These are phyloP conservation scores for Rubia occidens DNA, from an alignment of 305 asterid genomes.

Conservation along the genomic window DNA sequence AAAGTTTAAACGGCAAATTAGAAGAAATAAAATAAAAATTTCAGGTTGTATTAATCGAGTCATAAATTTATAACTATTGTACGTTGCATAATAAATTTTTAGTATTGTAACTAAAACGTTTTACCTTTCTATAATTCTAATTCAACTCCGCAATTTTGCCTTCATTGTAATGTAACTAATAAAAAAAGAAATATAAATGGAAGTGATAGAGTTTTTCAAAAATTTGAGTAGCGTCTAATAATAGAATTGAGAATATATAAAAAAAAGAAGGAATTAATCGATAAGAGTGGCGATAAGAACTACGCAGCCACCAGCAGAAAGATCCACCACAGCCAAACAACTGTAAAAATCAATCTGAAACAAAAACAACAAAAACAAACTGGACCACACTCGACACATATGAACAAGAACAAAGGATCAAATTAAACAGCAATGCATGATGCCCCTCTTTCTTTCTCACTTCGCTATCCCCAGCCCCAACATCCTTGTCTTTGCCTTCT, in stretches of 20 bases:
- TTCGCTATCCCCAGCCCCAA: conserved; percentile 1
- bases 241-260: background rate
- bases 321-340: background rate
- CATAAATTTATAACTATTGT: too few relatives aligned
- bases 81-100: too few relatives aligned
- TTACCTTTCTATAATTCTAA: too few relatives aligned
- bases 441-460: background rate
- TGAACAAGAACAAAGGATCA: conserved; percentile 3
- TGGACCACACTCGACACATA: conserved; percentile 5
- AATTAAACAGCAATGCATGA: background rate
- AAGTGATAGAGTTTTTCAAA: background rate
- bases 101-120: too few relatives aligned
- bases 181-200: background rate
- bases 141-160: too few relatives aligned
- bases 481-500: background rate
- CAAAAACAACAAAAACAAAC: background rate
- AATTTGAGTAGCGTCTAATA: background rate
- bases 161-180: too few relatives aligned
- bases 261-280: background rate
- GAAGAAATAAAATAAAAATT: too few relatives aligned
- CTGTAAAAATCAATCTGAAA: background rate
- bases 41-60: too few relatives aligned
- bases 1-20: too few relatives aligned
- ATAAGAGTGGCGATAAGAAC: background rate
- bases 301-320: background rate